Base-by-base conservation (phyloP, 331 rosid genomes). In the Erythrophleum ivorense region DNA sequence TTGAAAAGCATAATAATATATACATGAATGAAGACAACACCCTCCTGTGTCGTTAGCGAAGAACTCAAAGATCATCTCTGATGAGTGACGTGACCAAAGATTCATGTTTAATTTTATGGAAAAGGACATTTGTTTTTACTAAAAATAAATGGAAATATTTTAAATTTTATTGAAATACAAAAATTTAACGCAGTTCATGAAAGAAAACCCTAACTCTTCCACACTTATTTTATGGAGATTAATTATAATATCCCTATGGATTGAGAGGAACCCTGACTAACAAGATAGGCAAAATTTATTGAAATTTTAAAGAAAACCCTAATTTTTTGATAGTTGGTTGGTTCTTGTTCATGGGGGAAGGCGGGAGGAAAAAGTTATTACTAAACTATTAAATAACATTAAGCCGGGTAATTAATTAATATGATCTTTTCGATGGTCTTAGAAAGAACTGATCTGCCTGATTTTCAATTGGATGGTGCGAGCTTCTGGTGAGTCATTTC, bases 251-350 rank as follows among this genome's bases (percentile, higher is more conserved):
- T 0, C 18, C 18, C 3, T 13, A 14, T 21, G 15, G 3, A 21
- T 21, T 24, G 15, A 9, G 64, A 58, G 15, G 68, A 64, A 34
- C 12, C 70, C 21, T 77, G 36, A 34, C 36, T 58, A 9, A 58
- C 15, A 58, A 58, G 64, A 21, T 9, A 55, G 60, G 9, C 48
- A 82, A 78, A 59, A 6, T 3, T 9, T 76, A 45, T 48, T 71
- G 58, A 67, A 65, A 54, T 11, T 62, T 65, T 18, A 9, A 80
- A 19, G 11, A 9, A 62, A 82, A 75, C 40, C 67, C 66, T 21
- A 60, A 53, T 43, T 13, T 31, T 1, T 11, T 11, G 3, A 59
- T 6, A 12, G 46, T 53, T 55, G 57, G 64, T 60, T 43, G 15
- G 29, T 5, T 59, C 7, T 63, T 55, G 34, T 50, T 43, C 65